Conservation (phyloP, 495 filamentous ascomycete species). For the Sabuloglossum arenarium region DNA sequence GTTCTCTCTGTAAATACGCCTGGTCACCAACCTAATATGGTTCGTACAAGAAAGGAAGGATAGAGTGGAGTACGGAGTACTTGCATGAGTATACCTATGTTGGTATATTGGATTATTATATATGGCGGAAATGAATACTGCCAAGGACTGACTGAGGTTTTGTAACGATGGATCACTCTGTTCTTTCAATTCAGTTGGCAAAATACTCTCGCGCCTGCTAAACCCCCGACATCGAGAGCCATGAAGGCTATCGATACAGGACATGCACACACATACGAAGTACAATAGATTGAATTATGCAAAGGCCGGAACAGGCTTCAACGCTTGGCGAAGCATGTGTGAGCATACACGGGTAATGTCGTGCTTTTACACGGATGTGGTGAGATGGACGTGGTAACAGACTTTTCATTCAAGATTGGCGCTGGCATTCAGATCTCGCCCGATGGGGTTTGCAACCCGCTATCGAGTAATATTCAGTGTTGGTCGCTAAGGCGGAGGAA, state of each 20-base stretch:
- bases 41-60: no score
- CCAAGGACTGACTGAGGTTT: no score
- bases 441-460: slow-evolving; percentile 19
- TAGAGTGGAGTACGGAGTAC: no score
- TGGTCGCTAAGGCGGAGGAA: slow-evolving; percentile 28
- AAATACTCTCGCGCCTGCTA: no score
- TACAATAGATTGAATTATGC: neutral
- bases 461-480: slow-evolving; percentile 17
- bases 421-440: slow-evolving; percentile 40
- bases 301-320: neutral
- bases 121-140: no score
- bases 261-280: neutral
- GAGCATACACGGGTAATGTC: neutral
- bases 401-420: slow-evolving; percentile 19
- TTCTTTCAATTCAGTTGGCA: no score
- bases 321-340: neutral
- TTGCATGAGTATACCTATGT: no score
- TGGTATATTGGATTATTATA: no score
- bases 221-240: no score
- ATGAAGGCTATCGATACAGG: neutral
- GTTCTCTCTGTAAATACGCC: neutral
- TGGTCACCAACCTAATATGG: neutral
- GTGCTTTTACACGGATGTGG: neutral
- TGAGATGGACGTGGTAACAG: neutral
- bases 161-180: no score